Evolutionary conservation across 1,284 basidiomycete species (phyloP), one percentile per base, ranked within the genome.

Genomic region (Tremellales sp.): DNA sequence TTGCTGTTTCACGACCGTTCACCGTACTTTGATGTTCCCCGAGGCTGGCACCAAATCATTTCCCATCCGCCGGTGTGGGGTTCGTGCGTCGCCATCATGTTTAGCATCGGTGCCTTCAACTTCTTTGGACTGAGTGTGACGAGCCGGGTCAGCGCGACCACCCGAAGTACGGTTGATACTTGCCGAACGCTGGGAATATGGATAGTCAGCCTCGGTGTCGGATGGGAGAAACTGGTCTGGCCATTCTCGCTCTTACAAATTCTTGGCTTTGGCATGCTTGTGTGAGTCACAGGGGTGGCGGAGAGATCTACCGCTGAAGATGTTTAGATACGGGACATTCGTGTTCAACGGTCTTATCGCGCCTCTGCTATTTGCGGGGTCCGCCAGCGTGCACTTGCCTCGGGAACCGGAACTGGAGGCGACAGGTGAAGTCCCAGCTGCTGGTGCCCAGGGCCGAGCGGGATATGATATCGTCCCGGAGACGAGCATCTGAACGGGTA

Each of bases 51-150:
- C 59, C 92, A 99, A 74, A 90, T 94, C 76, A 76, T 90, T 51
- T 72, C 81, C 60, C 87, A 83, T 28, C 83, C 87, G 0, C 72
- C 79, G 14, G 91, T 99, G 21, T 76, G 91, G 38, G 81, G 81
- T 66, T 84, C 85, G 40, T 83, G 82, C 14, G 66, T 94, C 39
- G 85, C 82, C 38, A 88, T 92, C 64, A 86, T 87, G 39, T 73
- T 81, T 63, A 84, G 81, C 50, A 97, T 97, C 56, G 80, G 89
- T n/a, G 74, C 92, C 21, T 99, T 94, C 82, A 99, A 98, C 76
- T 93, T 84, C 73, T 95, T 92, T 63, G 92, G 94, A 5, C 74
- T 97, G 36, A 87, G 85, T 65, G 91, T 98, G 47, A 98, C 94
- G 7, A 81, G 84, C 56, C 82, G 87, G 63, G 86, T 92, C 53